Conservation (phyloP, 169 alveolate genomes). For the Plasmodium blacklocki region DNA sequence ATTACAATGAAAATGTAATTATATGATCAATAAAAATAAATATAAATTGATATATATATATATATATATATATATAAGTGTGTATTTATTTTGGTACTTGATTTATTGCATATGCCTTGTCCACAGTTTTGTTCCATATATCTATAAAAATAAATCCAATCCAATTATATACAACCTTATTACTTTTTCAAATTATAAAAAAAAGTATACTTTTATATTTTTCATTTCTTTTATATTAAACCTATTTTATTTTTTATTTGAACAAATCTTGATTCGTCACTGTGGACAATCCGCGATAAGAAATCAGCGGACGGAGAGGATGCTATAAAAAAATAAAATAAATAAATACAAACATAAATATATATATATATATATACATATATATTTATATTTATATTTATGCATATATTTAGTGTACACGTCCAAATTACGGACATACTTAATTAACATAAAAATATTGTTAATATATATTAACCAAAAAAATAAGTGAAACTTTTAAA, state of each 20-base stretch:
- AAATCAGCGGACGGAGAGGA: conserved; percentile 73
- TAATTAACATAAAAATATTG: background rate
- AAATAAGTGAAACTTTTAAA: conserved; percentile 67
- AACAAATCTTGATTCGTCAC: conserved; percentile 55
- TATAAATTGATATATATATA: no score
- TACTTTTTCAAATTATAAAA: background rate
- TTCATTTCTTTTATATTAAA: conserved; percentile 1
- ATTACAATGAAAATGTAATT: background rate
- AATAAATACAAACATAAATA: background rate
- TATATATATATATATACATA: background rate
- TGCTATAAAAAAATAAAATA: conserved; percentile 23
- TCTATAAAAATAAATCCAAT: conserved; percentile 8
- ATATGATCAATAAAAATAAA: background rate
- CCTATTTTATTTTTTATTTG: conserved; percentile 47
- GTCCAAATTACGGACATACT: background rate
- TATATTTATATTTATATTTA: background rate
- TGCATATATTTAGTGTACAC: background rate
- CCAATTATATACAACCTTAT: background rate
- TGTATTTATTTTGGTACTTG: conserved; percentile 14
- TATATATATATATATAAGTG: no score
- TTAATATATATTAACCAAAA: conserved; percentile 32
- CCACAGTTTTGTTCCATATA: conserved; percentile 67
- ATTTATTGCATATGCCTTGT: conserved; percentile 64
- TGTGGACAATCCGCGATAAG: conserved; percentile 57
- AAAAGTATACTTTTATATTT: background rate